Base-by-base conservation (phyloP, 1,139 yeast species). In the Sugiyamaella novakii region DNA sequence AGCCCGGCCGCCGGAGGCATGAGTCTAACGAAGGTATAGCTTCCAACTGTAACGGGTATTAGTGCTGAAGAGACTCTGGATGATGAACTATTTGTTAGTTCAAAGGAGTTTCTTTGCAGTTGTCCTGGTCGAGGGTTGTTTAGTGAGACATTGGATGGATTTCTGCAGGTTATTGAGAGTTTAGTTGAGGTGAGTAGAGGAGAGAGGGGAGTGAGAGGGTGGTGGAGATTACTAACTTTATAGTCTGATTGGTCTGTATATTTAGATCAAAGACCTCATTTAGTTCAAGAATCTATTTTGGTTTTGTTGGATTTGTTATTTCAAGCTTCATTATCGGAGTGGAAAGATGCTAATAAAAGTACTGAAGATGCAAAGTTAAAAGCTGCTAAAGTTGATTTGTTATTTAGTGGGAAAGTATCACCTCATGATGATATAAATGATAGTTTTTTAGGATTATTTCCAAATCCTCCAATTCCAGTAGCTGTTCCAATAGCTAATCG, bases 241-340 rank as follows among this genome's bases (percentile, higher is more conserved):
- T 15, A 51, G 47, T 22, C 40, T 11, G 38, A 50, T 25, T 50
- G 46, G 48, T 14, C 58, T 35, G 47, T 60, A 5, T 51, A 61
- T 6, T 51, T 68, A 21, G 67, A 63, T 43, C 62, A 65, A 37
- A 52, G 70, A 33, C 50, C 57, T 5, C 52, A 52, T 1, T 42
- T 55, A 1, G 58, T 63, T 11, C 50, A 67, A 11, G 57, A 63
- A 6, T 64, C 70, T 5, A 52, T 67, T 3, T 53, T 65, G 40
- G 58, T 67, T 3, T 36, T 69, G 10, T 50, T 67, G 14, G 54
- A 66, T 43, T 52, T 70, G 28, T 39, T 69, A 31, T 63, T 69
- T 1, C 69, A 67, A 29, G 51, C 64, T 34, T 56, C 66, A 2
- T 60, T 64, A 41, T 57, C 62, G 3, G 69, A 67, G 47, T 70